Conservation (phyloP, 2,329 filamentous ascomycete species). For the Cordyceps cicadae region DNA sequence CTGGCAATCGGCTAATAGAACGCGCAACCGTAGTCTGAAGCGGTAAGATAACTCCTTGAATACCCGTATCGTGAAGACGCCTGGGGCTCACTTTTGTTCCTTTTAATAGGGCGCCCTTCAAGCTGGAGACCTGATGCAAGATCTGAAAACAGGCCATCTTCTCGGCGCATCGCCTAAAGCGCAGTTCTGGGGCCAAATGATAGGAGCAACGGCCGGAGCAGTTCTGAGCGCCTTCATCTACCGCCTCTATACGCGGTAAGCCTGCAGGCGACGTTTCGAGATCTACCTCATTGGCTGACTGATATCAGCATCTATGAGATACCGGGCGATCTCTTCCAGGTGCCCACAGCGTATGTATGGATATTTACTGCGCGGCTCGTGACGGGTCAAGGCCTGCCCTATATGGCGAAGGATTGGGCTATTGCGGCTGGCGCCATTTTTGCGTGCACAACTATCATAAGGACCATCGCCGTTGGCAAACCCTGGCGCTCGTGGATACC, state of each 20-base stretch:
- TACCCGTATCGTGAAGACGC: too few species aligned
- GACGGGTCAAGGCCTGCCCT: slow-evolving; percentile 78
- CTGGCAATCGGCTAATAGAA: neutral
- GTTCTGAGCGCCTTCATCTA: slow-evolving; percentile 83
- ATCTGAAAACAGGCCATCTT: slow-evolving; percentile 91
- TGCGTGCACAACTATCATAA: slow-evolving; percentile 58
- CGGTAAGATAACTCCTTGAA: slow-evolving; percentile 19
- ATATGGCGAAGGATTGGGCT: slow-evolving; percentile 75
- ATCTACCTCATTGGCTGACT: neutral
- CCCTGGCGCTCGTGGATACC: slow-evolving; percentile 72
- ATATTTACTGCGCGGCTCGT: slow-evolving; percentile 92
- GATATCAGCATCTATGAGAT: slow-evolving; percentile 66
- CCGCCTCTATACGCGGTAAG: slow-evolving; percentile 65
- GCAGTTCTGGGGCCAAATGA: slow-evolving; percentile 94
- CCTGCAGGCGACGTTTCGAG: neutral
- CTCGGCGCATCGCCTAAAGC: slow-evolving; percentile 87
- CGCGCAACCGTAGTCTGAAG: slow-evolving; percentile 27
- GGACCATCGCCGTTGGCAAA: slow-evolving; percentile 49
- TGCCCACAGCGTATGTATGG: slow-evolving; percentile 94
- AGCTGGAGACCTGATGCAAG: slow-evolving; percentile 93
- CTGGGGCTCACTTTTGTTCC: slow-evolving; percentile 9
- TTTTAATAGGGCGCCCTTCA: slow-evolving; percentile 62
- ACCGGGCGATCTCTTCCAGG: slow-evolving; percentile 82
- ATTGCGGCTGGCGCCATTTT: slow-evolving; percentile 68
- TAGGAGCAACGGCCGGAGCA: slow-evolving; percentile 79